Base-by-base conservation (phyloP, 2,329 filamentous ascomycete genomes). In the Xylogone sp. region DNA sequence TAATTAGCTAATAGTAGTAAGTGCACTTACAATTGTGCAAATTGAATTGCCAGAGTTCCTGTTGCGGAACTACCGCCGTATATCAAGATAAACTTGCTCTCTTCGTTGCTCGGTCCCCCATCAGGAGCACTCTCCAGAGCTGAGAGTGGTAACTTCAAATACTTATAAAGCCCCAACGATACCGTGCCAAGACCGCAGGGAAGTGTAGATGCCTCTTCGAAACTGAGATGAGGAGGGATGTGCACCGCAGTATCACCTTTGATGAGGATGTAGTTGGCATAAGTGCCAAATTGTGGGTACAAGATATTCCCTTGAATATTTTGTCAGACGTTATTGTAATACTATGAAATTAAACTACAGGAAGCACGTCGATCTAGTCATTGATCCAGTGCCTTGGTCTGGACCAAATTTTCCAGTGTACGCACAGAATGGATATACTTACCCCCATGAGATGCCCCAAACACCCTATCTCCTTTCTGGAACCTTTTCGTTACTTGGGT, bases 51-150 rank as follows among this genome's bases (percentile, higher is more conserved):
- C 2, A 76, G 59, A 0, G 70, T 70, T 1, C 75, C 75, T 0
- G 73, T 76, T 8, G 75, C 75, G 2, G 74, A 75, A 34, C 71
- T 75, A 2, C 69, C 75, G 44, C 74, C 75, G 53, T 77, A 77
- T 27, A 78, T 70, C 12, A 78, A 56, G 16, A 77, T 59, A 0
- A 70, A 64, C 8, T 62, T 13, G 4, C n/a, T 13, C n/a, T 16
- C 34, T 39, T 39, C 10, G n/a, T 56, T 56, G 21, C 58, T 49
- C 16, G 60, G 47, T 2, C 10, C 16, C 21, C 47, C 20, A 16
- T 53, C 50, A n/a, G n/a, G n/a, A 43, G 54, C 56, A 12, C 58
- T 55, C 13, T 59, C 53, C 1, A 45, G 13, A 4, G 12, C 43
- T 1, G 49, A 49, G 13, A 56, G 21, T 5, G 64, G 60, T n/a